Conservation (phyloP, 805 yeast genomes). For the Pichia cephalocereana region DNA sequence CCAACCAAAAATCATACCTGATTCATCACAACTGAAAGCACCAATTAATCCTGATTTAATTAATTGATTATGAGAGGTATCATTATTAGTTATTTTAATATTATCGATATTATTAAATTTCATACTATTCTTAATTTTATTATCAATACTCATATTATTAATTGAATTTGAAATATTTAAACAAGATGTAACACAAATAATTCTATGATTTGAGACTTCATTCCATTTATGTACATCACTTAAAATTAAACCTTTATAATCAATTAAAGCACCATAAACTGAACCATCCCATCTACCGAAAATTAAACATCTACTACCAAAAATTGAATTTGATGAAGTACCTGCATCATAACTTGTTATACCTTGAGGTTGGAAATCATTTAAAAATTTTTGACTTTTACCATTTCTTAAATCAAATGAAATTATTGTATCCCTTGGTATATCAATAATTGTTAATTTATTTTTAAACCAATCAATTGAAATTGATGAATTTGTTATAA, state of each 20-base stretch:
- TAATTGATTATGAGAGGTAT: slow-evolving; percentile 12
- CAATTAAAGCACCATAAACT: slow-evolving; percentile 20
- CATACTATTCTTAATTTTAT: background rate
- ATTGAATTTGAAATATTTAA: slow-evolving; percentile 1
- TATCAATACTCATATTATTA: background rate
- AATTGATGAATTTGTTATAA: slow-evolving; percentile 3
- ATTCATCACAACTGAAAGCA: slow-evolving; percentile 24
- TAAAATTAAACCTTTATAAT: slow-evolving; percentile 12
- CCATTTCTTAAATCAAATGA: slow-evolving; percentile 9
- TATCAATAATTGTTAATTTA: slow-evolving; percentile 7
- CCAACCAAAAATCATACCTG: slow-evolving; percentile 25
- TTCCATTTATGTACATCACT: slow-evolving; percentile 6
- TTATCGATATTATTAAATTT: too few species aligned
- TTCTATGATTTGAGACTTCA: background rate
- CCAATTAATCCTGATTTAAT: slow-evolving; percentile 22
- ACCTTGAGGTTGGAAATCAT: slow-evolving; percentile 24
- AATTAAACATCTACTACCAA: slow-evolving; percentile 17
- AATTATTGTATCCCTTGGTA: slow-evolving; percentile 5
- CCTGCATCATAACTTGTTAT: slow-evolving; percentile 22
- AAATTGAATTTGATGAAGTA: background rate
- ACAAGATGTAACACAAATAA: slow-evolving; percentile 7
- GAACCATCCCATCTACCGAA: slow-evolving; percentile 29
- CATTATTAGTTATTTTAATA: background rate
- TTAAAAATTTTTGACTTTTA: slow-evolving; percentile 2
- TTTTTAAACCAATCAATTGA: slow-evolving; percentile 8